Evolutionary conservation across 306 rosid species (phyloP).

Genomic region (Quercus parvula): DNA sequence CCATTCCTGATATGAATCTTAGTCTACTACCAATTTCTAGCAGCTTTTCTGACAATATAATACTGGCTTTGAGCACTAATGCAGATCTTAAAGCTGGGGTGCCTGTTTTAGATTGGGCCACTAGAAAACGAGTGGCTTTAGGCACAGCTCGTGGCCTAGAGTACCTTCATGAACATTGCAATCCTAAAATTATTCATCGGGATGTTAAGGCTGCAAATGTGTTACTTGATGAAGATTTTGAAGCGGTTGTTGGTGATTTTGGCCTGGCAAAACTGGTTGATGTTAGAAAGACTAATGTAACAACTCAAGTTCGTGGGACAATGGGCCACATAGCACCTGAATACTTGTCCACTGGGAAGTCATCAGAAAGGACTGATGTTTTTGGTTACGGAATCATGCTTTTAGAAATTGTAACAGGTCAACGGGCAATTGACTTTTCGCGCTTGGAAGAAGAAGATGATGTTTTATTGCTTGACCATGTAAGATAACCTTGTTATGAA

Average conservation of each 20-base stretch:
- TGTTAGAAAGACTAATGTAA: slow-evolving; percentile 87
- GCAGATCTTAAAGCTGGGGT: slow-evolving; percentile 92
- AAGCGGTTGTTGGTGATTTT: slow-evolving; percentile 98
- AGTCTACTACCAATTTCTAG: slow-evolving; percentile 12
- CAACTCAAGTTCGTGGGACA: slow-evolving; percentile 99
- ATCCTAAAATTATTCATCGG: slow-evolving; percentile 96
- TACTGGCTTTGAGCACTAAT: slow-evolving; percentile 18
- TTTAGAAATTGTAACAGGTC: slow-evolving; percentile 94
- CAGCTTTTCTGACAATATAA: slow-evolving; percentile 16
- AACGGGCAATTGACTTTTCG: slow-evolving; percentile 92
- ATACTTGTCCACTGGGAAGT: slow-evolving; percentile 94
- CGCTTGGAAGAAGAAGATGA: slow-evolving; percentile 98
- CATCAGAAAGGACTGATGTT: slow-evolving; percentile 98
- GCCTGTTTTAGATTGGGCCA: slow-evolving; percentile 78
- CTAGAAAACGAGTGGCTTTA: slow-evolving; percentile 81
- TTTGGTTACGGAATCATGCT: slow-evolving; percentile 98
- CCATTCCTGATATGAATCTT: not conserved
- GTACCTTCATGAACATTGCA: slow-evolving; percentile 97
- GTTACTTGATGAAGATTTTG: slow-evolving; percentile 90
- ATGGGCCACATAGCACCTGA: slow-evolving; percentile 99
- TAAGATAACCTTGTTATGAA: slow-evolving; percentile 34
- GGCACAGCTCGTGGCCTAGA: slow-evolving; percentile 98
- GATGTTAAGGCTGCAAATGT: slow-evolving; percentile 99
- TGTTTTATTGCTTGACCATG: slow-evolving; percentile 91
- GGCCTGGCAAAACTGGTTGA: slow-evolving; percentile 99